Conservation (phyloP, 352 stramenopile species). For the Elongisporangium undulatum region DNA sequence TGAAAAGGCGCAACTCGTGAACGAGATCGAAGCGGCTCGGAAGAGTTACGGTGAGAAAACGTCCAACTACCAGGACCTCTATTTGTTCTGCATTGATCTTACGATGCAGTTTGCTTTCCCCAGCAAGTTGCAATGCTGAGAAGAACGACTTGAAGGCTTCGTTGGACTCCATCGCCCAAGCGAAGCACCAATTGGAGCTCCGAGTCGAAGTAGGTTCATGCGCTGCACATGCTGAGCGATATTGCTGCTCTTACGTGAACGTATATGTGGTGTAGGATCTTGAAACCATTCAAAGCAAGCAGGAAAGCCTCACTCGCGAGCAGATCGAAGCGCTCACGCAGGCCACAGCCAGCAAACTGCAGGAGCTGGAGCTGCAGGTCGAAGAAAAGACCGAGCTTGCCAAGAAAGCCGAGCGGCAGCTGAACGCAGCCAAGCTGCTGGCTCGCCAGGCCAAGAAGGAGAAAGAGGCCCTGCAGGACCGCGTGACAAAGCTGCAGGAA, state of each 20-base stretch:
- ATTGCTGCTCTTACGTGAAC: no score
- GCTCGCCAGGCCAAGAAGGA: conserved; percentile 65
- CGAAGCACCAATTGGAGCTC: conserved; percentile 10
- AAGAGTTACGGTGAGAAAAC: conserved; percentile 31
- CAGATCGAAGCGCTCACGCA: conserved; percentile 24
- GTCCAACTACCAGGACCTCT: no score
- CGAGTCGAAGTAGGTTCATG: conserved; percentile 10
- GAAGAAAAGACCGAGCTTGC: conserved; percentile 38
- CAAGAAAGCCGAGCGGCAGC: conserved; percentile 55
- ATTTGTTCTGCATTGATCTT: no score
- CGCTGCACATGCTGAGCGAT: neutral
- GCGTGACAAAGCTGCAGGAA: conserved; percentile 32
- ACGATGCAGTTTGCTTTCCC: no score
- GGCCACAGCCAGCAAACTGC: conserved; percentile 22
- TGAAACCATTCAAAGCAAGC: conserved; percentile 23
- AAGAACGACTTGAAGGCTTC: conserved; percentile 7
- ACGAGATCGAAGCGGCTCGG: conserved; percentile 13
- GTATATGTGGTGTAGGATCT: conserved; percentile 27
- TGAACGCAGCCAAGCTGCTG: conserved; percentile 67
- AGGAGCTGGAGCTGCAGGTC: conserved; percentile 25
- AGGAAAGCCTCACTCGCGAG: conserved; percentile 33
- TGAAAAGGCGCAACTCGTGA: conserved; percentile 14
- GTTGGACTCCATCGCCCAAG: no score
- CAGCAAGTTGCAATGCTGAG: conserved; percentile 1
- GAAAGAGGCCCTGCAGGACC: conserved; percentile 47